Evolutionary conservation across 352 stramenopile genomes (phyloP).

Genomic region (Phytopythium cucurbitacearum): DNA sequence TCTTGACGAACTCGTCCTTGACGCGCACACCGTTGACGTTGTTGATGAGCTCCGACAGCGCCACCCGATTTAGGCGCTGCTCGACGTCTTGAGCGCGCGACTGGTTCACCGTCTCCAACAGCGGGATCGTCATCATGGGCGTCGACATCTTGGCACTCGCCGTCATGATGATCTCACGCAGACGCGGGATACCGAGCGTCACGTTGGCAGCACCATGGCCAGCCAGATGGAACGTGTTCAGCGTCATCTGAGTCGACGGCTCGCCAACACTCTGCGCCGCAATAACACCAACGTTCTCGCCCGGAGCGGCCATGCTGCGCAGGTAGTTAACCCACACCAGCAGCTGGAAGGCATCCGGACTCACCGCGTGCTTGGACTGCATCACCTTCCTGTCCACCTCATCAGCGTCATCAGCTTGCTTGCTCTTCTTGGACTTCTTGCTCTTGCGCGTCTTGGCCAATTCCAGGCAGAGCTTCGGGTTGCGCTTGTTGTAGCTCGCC

Average conservation of each 20-base stretch:
- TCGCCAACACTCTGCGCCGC: constrained; percentile 99
- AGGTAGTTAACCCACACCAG: constrained; percentile 99
- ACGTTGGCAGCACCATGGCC: constrained; percentile 99
- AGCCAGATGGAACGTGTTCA: constrained; percentile 99
- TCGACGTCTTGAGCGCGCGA: constrained; percentile 72
- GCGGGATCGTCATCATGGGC: constrained; percentile 98
- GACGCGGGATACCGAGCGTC: constrained; percentile 98
- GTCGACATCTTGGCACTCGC: constrained; percentile 96
- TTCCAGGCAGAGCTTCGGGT: constrained; percentile 69
- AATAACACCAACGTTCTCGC: constrained; percentile 98
- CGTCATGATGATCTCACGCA: constrained; percentile 99
- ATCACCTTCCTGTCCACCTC: constrained; percentile 70
- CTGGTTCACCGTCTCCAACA: constrained; percentile 54
- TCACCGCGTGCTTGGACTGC: constrained; percentile 73
- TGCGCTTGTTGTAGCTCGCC: constrained; percentile 69
- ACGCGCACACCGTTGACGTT: constrained; percentile 91
- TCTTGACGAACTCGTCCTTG: constrained; percentile 88
- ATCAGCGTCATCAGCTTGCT: constrained; percentile 17
- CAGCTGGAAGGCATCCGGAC: constrained; percentile 83
- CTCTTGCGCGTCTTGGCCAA: constrained; percentile 53
- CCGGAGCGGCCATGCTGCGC: constrained; percentile 93
- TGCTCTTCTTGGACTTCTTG: constrained; percentile 76
- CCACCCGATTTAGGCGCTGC: constrained; percentile 90
- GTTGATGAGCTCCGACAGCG: constrained; percentile 92
- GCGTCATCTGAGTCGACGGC: constrained; percentile 99